Evolutionary conservation across 495 filamentous ascomycete genomes (phyloP), one percentile per base, ranked within the genome.

Genomic region (Rhypophila decipiens): DNA sequence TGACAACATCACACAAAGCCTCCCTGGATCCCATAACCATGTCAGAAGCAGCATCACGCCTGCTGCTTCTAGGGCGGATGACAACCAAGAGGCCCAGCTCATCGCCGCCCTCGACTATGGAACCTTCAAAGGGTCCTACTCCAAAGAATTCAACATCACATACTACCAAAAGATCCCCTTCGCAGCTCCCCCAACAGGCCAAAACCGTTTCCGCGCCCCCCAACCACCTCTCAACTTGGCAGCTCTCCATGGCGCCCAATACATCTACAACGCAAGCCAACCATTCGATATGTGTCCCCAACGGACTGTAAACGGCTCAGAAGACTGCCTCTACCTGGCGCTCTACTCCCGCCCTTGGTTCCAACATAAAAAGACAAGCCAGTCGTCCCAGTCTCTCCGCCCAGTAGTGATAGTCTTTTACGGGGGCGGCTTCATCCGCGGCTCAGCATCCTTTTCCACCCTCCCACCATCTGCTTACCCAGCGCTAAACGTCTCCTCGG

Each of bases 371-470:
- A n/a, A n/a, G n/a, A n/a, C n/a, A n/a, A n/a, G n/a, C n/a, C 47
- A 52, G 7, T 35, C 44, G 2, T 52, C 58, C 11, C 49, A 64
- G 40, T 45, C 61, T 15, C 70, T 62, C 24, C 65, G 77, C 13
- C 81, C 80, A 0, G 80, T 84, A 0, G 60, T 83, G 2, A 72
- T 81, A 3, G 72, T 71, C 20, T 83, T 82, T 50, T 81, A 80
- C 52, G 80, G 80, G 17, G 82, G 82, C 1, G 80, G 65, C 0
- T 84, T 80, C 58, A 79, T 85, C 37, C 65, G 80, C 60, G 79
- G 79, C 18, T 61, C 64, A 23, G 78, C 73, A 1, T 71, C 65
- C 1, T 74, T 82, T 55, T 61, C 52, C 3, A 21, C 38, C 18
- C 62, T 83, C 11, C 77, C 79, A 1, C 76, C 79, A 4, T 64